Conservation (phyloP, 164 flowering plant genomes). For the Nymphaea thermarum region DNA sequence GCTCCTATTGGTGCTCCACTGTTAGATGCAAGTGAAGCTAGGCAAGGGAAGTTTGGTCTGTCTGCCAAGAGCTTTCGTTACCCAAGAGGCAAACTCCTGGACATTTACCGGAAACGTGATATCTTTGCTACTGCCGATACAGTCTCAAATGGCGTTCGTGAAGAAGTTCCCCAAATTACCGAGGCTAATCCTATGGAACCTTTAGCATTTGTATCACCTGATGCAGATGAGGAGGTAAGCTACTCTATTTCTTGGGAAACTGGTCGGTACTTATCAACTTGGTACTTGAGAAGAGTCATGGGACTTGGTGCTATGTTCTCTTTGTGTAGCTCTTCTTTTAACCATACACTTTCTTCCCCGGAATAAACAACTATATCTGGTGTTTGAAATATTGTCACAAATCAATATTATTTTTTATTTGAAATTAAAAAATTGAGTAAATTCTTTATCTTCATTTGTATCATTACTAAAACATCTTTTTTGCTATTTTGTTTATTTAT, state of each 20-base stretch:
- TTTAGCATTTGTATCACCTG: slow-evolving; percentile 72
- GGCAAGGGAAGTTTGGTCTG: slow-evolving; percentile 29
- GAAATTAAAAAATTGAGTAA: too few species aligned
- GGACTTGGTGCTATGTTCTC: neutral
- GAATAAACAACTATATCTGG: too few species aligned
- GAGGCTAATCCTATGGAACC: slow-evolving; percentile 39
- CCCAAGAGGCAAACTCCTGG: slow-evolving; percentile 86
- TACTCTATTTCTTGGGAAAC: neutral
- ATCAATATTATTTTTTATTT: too few species aligned
- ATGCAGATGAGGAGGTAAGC: slow-evolving; percentile 70
- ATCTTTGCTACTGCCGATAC: slow-evolving; percentile 24
- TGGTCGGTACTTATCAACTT: too few species aligned
- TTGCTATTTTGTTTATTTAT: too few species aligned
- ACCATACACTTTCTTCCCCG: too few species aligned
- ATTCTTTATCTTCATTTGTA: too few species aligned
- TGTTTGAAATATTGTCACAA: too few species aligned
- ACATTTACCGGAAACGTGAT: slow-evolving; percentile 63
- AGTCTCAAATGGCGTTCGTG: slow-evolving; percentile 34
- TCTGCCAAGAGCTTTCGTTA: slow-evolving; percentile 36
- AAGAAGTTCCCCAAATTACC: slow-evolving; percentile 39
- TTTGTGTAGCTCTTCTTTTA: neutral
- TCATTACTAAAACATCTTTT: too few species aligned
- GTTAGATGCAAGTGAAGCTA: slow-evolving; percentile 20
- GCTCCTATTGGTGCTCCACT: slow-evolving; percentile 36
- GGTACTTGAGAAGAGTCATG: neutral